Base-by-base conservation (phyloP, 2,329 filamentous ascomycete genomes). In the Aureobasidium lini region DNA sequence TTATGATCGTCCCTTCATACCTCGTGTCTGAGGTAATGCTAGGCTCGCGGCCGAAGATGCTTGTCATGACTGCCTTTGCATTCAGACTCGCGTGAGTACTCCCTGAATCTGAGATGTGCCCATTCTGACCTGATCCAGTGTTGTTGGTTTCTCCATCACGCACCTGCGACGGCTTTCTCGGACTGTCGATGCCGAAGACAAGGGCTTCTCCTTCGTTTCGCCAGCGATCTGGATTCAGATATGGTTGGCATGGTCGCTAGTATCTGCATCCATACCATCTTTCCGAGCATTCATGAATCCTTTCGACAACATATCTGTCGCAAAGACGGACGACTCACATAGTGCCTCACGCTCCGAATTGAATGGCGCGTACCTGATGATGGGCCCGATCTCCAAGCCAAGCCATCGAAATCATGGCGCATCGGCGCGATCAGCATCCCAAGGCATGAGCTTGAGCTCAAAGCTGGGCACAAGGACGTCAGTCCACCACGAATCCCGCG, bases 241-340 rank as follows among this genome's bases (percentile, higher is more conserved):
- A n/a, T 59, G 50, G 56, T n/a, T 62, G 37, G 54, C 43, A 6
- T 61, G 59, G 59, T 62, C 61, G 9, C 29, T 61, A 5, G 36
- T 61, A 15, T 47, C 59, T 6, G 61, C 61, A 16, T 61, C 59
- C 7, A 62, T 62, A 13, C 61, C 61, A 1, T 56, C 59, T 7
- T 60, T 62, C 32, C 58, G 60, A 28, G 53, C 61, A 3, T 52
- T 62, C 31, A 59, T 62, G 49, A 59, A 48, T 11, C 61, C 61
- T 18, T 61, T 62, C 40, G 54, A 62, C 10, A 52, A 50, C 28
- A 44, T 50, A 2, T 28, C 29, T 1, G 37, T 50, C n/a, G 43
- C 39, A n/a, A 36, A 42, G 13, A 37, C 39, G 13, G 40, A 56
- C 37, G 40, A 46, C 10, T 28, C 52, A n/a, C 52, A 56, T 18